Evolutionary conservation across 805 yeast species (phyloP).

Genomic region (Spathaspora hagerdaliae): DNA sequence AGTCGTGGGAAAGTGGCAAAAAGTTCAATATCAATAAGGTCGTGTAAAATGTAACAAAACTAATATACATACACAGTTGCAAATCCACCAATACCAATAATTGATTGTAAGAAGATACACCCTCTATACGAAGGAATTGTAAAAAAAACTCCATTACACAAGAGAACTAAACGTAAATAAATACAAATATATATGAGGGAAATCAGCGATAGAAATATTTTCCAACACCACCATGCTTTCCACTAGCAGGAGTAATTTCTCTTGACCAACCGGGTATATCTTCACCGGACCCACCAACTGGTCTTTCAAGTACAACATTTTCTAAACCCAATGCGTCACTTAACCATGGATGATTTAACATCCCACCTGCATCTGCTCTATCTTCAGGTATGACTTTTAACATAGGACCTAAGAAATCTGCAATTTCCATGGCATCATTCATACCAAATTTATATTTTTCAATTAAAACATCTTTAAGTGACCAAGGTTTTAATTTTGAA

Average conservation of each 20-base stretch:
- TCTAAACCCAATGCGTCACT: slow-evolving; percentile 76
- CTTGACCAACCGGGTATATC: slow-evolving; percentile 90
- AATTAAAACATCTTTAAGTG: slow-evolving; percentile 68
- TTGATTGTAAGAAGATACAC: too few species aligned
- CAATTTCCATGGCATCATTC: slow-evolving; percentile 64
- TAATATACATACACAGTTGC: too few species aligned
- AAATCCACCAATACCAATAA: too few species aligned
- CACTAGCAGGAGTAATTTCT: slow-evolving; percentile 39
- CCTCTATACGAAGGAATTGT: too few species aligned
- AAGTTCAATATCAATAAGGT: too few species aligned
- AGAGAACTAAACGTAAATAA: too few species aligned
- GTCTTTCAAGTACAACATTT: slow-evolving; percentile 64
- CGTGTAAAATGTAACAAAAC: too few species aligned
- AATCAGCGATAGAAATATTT: too few species aligned
- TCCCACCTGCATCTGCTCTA: slow-evolving; percentile 95
- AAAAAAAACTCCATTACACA: too few species aligned
- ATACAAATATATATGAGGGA: too few species aligned
- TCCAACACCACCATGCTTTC: too few species aligned
- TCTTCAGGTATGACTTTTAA: slow-evolving; percentile 68
- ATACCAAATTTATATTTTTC: slow-evolving; percentile 80
- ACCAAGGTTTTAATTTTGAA: slow-evolving; percentile 84
- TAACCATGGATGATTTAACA: slow-evolving; percentile 84
- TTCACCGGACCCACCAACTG: slow-evolving; percentile 73
- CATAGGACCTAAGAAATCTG: slow-evolving; percentile 84
- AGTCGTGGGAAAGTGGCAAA: too few species aligned